Base-by-base conservation (phyloP, 2,329 filamentous ascomycete genomes). In the Stylonectria norvegica region DNA sequence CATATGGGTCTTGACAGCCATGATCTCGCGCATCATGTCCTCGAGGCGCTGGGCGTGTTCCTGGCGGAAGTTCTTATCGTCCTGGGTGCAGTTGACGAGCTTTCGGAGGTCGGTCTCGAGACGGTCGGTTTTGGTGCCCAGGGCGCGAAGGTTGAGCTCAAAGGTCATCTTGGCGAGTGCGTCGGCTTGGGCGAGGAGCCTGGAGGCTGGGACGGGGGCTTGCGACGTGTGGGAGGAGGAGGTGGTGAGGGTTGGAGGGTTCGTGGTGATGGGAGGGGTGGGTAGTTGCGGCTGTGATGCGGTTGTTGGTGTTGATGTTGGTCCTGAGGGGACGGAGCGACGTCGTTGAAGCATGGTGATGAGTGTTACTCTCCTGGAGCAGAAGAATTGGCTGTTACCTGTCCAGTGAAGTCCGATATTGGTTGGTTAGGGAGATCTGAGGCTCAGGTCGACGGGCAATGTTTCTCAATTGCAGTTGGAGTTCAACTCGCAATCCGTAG, bases 141-240 rank as follows among this genome's bases (percentile, higher is more conserved):
- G 43, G 20, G 52, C 42, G 25, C 58, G 61, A 23, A 67, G 43
- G 42, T 57, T 60, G 37, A 67, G 58, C 47, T 67, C 64, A n/a
- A 61, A 48, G 5, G 60, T 65, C 60, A 67, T 66, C 29, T 46
- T 53, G 5, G 64, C 59, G n/a, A 67, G 53, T 20, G 60, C 57
- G 4, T 64, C 57, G 27, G 64, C 61, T 19, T 58, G 54, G 8
- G 45, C 43, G 19, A 57, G 29, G 6, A 62, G 49, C 10, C 32
- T 50, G 1, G 36, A 34, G 19, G 39, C 16, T 14, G 30, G n/a
- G 4, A 18, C 31, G 3, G 33, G 11, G 1, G 25, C 15, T 11
- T 11, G 15, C 5, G 14, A 5, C 2, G 34, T 4, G 11, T 14
- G 17, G 8, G 30, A n/a, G 11, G 34, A 15, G 11, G 28, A 4